Conservation (phyloP, 306 rosid species). For the Cucumis hystrix region DNA sequence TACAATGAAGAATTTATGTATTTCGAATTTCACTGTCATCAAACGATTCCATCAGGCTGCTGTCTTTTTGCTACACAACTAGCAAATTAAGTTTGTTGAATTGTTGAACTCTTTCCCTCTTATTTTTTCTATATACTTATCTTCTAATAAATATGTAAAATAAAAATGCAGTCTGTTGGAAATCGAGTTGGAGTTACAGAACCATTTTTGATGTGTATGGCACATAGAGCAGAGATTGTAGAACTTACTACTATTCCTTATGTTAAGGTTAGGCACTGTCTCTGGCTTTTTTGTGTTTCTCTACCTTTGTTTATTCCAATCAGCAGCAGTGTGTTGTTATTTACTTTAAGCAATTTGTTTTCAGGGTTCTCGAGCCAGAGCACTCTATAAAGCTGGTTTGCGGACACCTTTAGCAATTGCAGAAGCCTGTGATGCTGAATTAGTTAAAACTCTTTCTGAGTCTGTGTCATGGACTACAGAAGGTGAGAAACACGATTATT, state of each 20-base stretch:
- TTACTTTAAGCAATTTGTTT: not conserved
- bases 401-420: slow-evolving; percentile 90
- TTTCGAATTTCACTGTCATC: not conserved
- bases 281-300: not conserved
- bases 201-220: slow-evolving; percentile 89
- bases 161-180: slow-evolving; percentile 69
- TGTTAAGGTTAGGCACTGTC: slow-evolving; percentile 59
- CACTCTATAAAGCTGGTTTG: slow-evolving; percentile 88
- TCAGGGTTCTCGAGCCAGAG: slow-evolving; percentile 97
- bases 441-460: slow-evolving; percentile 79
- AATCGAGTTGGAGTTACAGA: slow-evolving; percentile 85
- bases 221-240: slow-evolving; percentile 90
- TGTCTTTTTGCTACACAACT: not conserved
- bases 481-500: slow-evolving; percentile 32
- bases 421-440: slow-evolving; percentile 76
- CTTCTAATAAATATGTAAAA: not conserved
- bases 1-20: not conserved
- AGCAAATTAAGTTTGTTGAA: not conserved
- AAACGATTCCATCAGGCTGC: not conserved
- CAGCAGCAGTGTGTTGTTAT: slow-evolving; percentile 14
- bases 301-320: not conserved
- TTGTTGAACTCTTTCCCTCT: not conserved
- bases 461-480: slow-evolving; percentile 73
- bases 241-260: slow-evolving; percentile 90
- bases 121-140: not conserved